Percentiles rank a stretch among this genome's conserved stretches.
Evolutionary conservation across 148 eudicot species (phyloP).

Genomic region (Agrostemma githago): DNA sequence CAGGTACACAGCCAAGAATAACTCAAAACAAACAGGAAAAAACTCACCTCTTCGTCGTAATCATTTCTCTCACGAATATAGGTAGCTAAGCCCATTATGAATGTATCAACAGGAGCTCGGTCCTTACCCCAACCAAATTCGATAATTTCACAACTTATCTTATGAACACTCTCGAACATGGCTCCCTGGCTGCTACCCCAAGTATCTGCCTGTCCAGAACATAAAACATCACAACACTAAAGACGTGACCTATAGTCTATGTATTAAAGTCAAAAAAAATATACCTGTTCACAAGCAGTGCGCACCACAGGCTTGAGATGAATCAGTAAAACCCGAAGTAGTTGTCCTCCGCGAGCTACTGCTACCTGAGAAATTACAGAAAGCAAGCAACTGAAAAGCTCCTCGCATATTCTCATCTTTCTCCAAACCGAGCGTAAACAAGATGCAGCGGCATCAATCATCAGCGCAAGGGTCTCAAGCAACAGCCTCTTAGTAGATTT

Average conservation of each 20-base stretch:
- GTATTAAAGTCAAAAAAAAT: slow-evolving; percentile 11
- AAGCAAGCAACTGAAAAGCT: slow-evolving; percentile 78
- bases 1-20: not conserved
- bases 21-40: not conserved
- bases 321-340: slow-evolving; percentile 78
- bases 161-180: slow-evolving; percentile 79
- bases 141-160: slow-evolving; percentile 75
- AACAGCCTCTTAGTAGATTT: slow-evolving; percentile 71
- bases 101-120: slow-evolving; percentile 81
- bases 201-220: slow-evolving; percentile 73
- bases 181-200: slow-evolving; percentile 77
- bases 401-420: slow-evolving; percentile 78
- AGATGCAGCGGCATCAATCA: slow-evolving; percentile 85
- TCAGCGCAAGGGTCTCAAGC: slow-evolving; percentile 63
- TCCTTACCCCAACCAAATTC: slow-evolving; percentile 93
- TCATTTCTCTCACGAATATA: slow-evolving; percentile 81
- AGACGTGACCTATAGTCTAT: slow-evolving; percentile 9
- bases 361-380: slow-evolving; percentile 80
- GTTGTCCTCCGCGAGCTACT: slow-evolving; percentile 75
- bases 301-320: slow-evolving; percentile 87
- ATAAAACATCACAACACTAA: slow-evolving; percentile 22
- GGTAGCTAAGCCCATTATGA: slow-evolving; percentile 79
- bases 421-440: slow-evolving; percentile 87
- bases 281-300: slow-evolving; percentile 78
- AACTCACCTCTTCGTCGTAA: slow-evolving; percentile 83